Evolutionary conservation across 305 asterid genomes (phyloP).

Genomic region (Fraxinus ornus): DNA sequence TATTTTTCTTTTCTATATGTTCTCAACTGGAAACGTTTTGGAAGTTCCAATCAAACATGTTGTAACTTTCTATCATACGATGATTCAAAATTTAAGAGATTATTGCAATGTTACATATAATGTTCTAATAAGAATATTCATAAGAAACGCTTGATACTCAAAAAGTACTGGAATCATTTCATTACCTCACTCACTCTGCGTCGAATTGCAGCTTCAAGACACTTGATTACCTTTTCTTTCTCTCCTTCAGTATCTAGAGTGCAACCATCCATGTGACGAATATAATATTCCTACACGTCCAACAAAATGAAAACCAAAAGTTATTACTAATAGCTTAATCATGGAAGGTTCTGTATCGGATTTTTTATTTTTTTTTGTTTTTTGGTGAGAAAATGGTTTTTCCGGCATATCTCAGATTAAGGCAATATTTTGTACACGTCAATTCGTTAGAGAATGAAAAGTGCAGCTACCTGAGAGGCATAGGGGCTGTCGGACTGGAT

Average conservation of each 20-base stretch:
- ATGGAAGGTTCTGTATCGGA: background rate
- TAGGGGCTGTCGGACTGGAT: constrained; percentile 79
- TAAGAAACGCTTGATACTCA: background rate
- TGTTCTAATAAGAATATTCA: background rate
- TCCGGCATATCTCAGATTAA: background rate
- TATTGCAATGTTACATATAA: background rate
- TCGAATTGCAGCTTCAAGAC: constrained; percentile 90
- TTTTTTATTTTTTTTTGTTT: no score
- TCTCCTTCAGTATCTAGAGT: constrained; percentile 61
- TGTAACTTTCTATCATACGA: background rate
- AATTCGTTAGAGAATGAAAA: background rate
- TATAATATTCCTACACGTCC: constrained; percentile 64
- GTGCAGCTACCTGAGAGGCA: constrained; percentile 72
- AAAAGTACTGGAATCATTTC: background rate
- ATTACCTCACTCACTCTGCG: constrained; percentile 88
- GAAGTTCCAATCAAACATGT: background rate
- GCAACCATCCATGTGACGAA: constrained; percentile 84
- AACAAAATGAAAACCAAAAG: background rate
- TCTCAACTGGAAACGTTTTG: background rate
- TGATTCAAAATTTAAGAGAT: background rate
- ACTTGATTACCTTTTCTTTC: constrained; percentile 76
- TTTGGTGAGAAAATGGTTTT: background rate
- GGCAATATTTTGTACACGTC: background rate
- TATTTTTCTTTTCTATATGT: background rate
- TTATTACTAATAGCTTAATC: background rate